Conservation (phyloP, 2,329 filamentous ascomycete species). For the Septoria linicola region DNA sequence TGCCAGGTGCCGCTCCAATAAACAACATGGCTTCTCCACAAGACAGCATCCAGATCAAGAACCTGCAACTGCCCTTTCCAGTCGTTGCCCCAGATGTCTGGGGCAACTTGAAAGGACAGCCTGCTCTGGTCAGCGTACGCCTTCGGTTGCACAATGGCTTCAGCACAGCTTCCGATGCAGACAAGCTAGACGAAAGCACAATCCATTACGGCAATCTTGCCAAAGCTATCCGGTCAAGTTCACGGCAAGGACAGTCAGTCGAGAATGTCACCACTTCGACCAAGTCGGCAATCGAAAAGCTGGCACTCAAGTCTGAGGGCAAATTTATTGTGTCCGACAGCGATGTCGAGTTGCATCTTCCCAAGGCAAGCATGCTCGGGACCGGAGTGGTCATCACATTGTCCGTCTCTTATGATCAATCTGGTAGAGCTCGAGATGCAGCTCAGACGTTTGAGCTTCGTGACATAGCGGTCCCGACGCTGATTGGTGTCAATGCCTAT, state of each 20-base stretch:
- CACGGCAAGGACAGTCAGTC: conserved; percentile 19
- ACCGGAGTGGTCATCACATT: conserved; percentile 43
- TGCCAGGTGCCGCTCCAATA: no score
- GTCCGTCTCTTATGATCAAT: conserved; percentile 31
- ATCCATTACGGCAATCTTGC: conserved; percentile 72
- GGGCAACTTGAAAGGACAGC: conserved; percentile 64
- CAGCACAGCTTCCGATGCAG: conserved; percentile 55
- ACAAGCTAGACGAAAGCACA: conserved; percentile 66
- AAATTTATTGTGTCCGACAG: conserved; percentile 25
- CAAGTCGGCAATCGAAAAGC: conserved; percentile 23
- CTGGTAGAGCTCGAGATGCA: conserved; percentile 42
- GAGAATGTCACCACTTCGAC: conserved; percentile 27
- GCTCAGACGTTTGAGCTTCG: conserved; percentile 35
- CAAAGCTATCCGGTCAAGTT: conserved; percentile 54
- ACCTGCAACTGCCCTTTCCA: conserved; percentile 58
- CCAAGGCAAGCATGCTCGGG: conserved; percentile 68
- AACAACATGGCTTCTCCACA: background rate
- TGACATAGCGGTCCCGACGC: conserved; percentile 61
- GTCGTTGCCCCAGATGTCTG: conserved; percentile 65
- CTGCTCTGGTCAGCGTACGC: conserved; percentile 59
- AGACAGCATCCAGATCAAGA: conserved; percentile 56
- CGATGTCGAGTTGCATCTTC: conserved; percentile 51
- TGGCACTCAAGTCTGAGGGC: conserved; percentile 31
- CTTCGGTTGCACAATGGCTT: conserved; percentile 59
- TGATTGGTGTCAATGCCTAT: conserved; percentile 72